These are phyloP conservation scores for Microcos paniculata DNA, from an alignment of 345 rosid genomes.

Conservation along the genomic window DNA sequence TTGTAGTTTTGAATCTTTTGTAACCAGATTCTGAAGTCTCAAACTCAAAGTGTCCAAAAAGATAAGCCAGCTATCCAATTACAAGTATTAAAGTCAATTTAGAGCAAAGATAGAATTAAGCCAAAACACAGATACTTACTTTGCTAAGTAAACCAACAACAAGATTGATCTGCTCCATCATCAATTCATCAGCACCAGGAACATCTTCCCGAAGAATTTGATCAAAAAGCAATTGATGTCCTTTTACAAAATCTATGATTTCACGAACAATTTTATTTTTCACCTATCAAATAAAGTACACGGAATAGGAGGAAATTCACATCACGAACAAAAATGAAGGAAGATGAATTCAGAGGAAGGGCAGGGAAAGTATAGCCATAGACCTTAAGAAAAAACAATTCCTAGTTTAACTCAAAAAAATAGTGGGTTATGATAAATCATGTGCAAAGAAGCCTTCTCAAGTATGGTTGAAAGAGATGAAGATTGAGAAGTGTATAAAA, in stretches of 20 bases:
- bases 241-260: constrained; percentile 76
- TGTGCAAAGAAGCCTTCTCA: constrained; percentile 2
- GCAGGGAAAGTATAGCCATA: background rate
- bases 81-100: constrained; percentile 11
- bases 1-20: background rate
- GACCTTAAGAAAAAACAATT: background rate
- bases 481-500: background rate
- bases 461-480: constrained; percentile 1
- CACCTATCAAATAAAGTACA: constrained; percentile 45
- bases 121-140: constrained; percentile 36
- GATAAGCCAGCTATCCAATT: background rate
- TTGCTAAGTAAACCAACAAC: constrained; percentile 89
- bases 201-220: constrained; percentile 78
- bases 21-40: background rate
- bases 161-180: constrained; percentile 86
- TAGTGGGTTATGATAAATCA: background rate
- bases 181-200: constrained; percentile 63
- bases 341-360: background rate
- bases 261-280: constrained; percentile 90
- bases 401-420: background rate
- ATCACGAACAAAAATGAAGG: background rate
- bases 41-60: constrained; percentile 1
- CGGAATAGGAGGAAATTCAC: background rate
- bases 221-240: constrained; percentile 74
- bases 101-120: background rate